phyloP scores from a whole-genome alignment of 176 grass and related monocot species.

The Aegilops bicornis region DNA sequence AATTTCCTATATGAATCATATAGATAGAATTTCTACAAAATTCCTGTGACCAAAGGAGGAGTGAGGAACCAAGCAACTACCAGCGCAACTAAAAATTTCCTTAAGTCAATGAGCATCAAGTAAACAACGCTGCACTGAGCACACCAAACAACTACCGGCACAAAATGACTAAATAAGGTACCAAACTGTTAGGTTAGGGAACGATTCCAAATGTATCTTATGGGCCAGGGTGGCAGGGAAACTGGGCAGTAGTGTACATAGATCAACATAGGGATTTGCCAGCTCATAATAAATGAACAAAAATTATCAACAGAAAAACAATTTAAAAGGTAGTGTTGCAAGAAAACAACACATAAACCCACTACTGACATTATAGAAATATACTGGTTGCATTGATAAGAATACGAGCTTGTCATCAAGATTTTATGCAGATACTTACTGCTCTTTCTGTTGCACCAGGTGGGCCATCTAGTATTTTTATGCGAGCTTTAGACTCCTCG shows the following conservation, averaged over 20 bases:
- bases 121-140: background rate
- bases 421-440: conserved; percentile 55
- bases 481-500: conserved; percentile 81
- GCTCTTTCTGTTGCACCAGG: conserved; percentile 84
- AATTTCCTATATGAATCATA: no score
- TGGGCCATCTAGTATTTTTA: conserved; percentile 83
- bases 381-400: conserved; percentile 11
- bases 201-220: background rate
- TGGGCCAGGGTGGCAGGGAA: background rate
- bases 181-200: background rate
- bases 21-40: no score
- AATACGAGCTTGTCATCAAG: background rate
- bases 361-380: background rate
- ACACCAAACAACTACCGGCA: background rate
- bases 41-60: no score
- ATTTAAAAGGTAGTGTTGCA: background rate
- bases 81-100: no score
- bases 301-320: background rate
- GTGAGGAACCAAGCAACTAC: no score
- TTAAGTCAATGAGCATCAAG: conserved; percentile 13
- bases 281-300: background rate
- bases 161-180: background rate
- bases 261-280: background rate
- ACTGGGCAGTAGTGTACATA: background rate
- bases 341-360: background rate